Evolutionary conservation across 23 red algal genomes (phyloP).

Genomic region (Agarophyton chilense): DNA sequence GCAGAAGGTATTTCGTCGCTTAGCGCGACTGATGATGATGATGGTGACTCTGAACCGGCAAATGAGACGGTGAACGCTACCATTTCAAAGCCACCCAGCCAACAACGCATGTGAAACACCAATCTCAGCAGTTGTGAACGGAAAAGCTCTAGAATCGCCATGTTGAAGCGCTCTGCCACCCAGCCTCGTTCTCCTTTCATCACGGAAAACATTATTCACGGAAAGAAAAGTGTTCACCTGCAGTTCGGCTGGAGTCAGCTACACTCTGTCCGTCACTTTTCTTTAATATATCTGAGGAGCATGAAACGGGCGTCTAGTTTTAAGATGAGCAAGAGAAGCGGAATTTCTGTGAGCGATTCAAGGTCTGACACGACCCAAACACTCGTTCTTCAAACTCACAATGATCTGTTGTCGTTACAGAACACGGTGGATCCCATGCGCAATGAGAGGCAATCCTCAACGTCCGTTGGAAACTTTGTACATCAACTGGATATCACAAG

Average conservation of each 20-base stretch:
- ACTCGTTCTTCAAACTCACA: slow-evolving; percentile 31
- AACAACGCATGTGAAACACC: not conserved
- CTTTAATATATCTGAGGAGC: not conserved
- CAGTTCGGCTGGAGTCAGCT: not conserved
- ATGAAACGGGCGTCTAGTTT: slow-evolving; percentile 29
- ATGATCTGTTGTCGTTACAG: slow-evolving; percentile 20
- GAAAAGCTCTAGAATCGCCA: not conserved
- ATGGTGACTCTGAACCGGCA: slow-evolving; percentile 13
- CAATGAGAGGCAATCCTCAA: slow-evolving; percentile 45
- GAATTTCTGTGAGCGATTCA: slow-evolving; percentile 31
- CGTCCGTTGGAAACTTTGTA: slow-evolving; percentile 27
- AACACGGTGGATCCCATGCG: slow-evolving; percentile 46
- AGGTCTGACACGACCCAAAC: slow-evolving; percentile 43
- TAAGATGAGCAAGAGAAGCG: slow-evolving; percentile 27
- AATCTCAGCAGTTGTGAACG: slow-evolving; percentile 5
- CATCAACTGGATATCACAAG: slow-evolving; percentile 17
- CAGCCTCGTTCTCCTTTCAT: slow-evolving; percentile 31
- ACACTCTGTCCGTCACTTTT: not conserved
- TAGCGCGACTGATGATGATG: not conserved
- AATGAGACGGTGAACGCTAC: slow-evolving; percentile 56
- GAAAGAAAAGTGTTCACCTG: not conserved
- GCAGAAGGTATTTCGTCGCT: not conserved
- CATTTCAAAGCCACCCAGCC: not conserved
- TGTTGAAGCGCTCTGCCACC: not conserved
- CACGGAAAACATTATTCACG: slow-evolving; percentile 6